A percentile compares a stretch with the other conserved stretches of the same genome.
These are phyloP conservation scores for Rhizopogon vinicolor DNA, from an alignment of 768 basidiomycete genomes.

Conservation along the genomic window DNA sequence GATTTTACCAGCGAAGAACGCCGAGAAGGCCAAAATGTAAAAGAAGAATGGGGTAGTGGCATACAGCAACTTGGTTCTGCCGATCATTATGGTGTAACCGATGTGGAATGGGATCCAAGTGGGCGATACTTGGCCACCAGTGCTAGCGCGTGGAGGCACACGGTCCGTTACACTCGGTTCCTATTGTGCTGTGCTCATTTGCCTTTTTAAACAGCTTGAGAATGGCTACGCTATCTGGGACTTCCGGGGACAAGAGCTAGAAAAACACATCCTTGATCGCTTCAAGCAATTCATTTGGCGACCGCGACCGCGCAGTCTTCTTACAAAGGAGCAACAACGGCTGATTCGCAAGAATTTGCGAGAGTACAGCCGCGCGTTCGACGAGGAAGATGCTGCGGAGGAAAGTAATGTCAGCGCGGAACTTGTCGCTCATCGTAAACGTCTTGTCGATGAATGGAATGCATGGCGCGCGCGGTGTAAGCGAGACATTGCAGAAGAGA, in stretches of 20 bases:
- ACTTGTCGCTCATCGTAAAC: constrained; percentile 81
- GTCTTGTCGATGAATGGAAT: constrained; percentile 98
- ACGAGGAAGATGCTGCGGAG: constrained; percentile 95
- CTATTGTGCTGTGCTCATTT: constrained; percentile 6
- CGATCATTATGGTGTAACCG: constrained; percentile 97
- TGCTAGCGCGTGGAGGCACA: constrained; percentile 93
- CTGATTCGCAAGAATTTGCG: constrained; percentile 83
- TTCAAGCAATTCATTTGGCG: constrained; percentile 99
- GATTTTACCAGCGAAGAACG: constrained; percentile 74
- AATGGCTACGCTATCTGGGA: constrained; percentile 97
- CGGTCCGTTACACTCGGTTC: constrained; percentile 46
- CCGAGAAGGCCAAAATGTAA: constrained; percentile 40
- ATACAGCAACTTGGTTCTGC: constrained; percentile 83
- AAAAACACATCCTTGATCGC: constrained; percentile 82
- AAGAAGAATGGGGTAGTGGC: constrained; percentile 79
- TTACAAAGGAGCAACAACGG: constrained; percentile 85
- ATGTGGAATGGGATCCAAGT: constrained; percentile 97
- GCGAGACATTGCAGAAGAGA: constrained; percentile 59
- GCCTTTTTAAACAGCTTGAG: constrained; percentile 63
- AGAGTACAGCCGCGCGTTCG: constrained; percentile 88
- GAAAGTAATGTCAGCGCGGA: constrained; percentile 94
- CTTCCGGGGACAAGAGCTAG: constrained; percentile 94
- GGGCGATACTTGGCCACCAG: constrained; percentile 91
- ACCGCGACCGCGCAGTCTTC: constrained; percentile 84
- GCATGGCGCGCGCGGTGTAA: constrained; percentile 83